Conservation (phyloP, 1,284 basidiomycete genomes). For the Apiotrichum veenhuisii region DNA sequence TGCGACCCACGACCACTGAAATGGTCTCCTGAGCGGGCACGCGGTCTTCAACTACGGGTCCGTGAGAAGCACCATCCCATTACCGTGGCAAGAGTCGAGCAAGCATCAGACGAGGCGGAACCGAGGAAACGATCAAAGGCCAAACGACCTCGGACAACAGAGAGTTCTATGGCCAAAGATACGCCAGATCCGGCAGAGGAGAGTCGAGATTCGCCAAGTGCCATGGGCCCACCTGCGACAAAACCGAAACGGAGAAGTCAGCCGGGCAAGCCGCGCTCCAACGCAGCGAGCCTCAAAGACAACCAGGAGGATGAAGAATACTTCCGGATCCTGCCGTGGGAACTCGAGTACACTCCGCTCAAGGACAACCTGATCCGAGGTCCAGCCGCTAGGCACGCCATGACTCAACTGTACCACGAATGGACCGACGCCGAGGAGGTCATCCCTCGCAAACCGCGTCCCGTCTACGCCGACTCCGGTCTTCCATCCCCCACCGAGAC, state of each 20-base stretch:
- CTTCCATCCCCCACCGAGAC: slow-evolving; percentile 46
- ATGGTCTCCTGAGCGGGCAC: slow-evolving; percentile 31
- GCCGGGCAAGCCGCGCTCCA: slow-evolving; percentile 14
- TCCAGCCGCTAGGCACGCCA: slow-evolving; percentile 24
- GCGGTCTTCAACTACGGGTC: slow-evolving; percentile 23
- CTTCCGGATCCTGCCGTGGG: slow-evolving; percentile 41
- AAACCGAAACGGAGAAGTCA: slow-evolving; percentile 15
- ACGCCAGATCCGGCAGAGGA: slow-evolving; percentile 5
- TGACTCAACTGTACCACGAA: slow-evolving; percentile 37
- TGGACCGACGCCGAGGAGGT: slow-evolving; percentile 41
- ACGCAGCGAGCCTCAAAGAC: slow-evolving; percentile 3
- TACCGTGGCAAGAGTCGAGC: not conserved
- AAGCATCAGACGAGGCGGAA: slow-evolving; percentile 7
- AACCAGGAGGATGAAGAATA: slow-evolving; percentile 34
- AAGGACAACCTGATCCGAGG: slow-evolving; percentile 42
- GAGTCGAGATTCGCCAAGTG: slow-evolving; percentile 7
- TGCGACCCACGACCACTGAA: slow-evolving; percentile 35
- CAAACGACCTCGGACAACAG: slow-evolving; percentile 14
- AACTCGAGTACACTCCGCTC: slow-evolving; percentile 47
- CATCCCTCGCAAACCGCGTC: slow-evolving; percentile 12
- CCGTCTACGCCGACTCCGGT: slow-evolving; percentile 34
- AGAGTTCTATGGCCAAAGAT: not conserved
- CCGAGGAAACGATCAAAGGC: slow-evolving; percentile 18
- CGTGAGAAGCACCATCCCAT: slow-evolving; percentile 4
- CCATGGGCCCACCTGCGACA: slow-evolving; percentile 12